phyloP scores from a whole-genome alignment of 768 basidiomycete genomes.

The Pleurotus sapidus region DNA sequence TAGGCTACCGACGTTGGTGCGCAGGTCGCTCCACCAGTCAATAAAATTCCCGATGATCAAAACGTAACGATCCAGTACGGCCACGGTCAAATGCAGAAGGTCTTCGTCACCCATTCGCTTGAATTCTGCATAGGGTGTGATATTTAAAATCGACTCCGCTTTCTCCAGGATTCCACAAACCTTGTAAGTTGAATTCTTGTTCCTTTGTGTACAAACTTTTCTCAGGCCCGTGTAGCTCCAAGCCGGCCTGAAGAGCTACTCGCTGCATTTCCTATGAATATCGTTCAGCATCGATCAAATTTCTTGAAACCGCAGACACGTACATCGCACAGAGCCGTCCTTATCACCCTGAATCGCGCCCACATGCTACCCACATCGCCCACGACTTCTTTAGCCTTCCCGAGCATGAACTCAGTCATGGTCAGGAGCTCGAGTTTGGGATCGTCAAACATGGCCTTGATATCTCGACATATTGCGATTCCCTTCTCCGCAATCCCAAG shows the following conservation, averaged over 20 bases:
- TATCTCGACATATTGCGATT: not conserved
- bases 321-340: not conserved
- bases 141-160: too few relatives aligned
- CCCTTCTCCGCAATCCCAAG: not conserved
- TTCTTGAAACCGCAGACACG: too few relatives aligned
- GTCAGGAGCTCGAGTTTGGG: too few relatives aligned
- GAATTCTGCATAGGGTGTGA: too few relatives aligned
- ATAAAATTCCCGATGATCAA: not conserved
- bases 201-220: too few relatives aligned
- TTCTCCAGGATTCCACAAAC: too few relatives aligned
- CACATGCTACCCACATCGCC: not conserved
- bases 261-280: conserved; percentile 1
- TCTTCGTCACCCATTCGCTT: not conserved
- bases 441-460: not conserved
- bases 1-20: not conserved
- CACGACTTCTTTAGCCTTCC: not conserved
- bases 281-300: too few relatives aligned
- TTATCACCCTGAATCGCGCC: not conserved
- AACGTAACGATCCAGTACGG: not conserved
- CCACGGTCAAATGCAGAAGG: not conserved
- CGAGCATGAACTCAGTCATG: not conserved
- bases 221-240: too few relatives aligned
- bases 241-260: not conserved
- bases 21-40: not conserved
- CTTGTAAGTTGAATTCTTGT: too few relatives aligned